Evolutionary conservation across 2,329 filamentous ascomycete genomes (phyloP), one percentile per base, ranked within the genome.

Genomic region (Pseudocercospora ulei): DNA sequence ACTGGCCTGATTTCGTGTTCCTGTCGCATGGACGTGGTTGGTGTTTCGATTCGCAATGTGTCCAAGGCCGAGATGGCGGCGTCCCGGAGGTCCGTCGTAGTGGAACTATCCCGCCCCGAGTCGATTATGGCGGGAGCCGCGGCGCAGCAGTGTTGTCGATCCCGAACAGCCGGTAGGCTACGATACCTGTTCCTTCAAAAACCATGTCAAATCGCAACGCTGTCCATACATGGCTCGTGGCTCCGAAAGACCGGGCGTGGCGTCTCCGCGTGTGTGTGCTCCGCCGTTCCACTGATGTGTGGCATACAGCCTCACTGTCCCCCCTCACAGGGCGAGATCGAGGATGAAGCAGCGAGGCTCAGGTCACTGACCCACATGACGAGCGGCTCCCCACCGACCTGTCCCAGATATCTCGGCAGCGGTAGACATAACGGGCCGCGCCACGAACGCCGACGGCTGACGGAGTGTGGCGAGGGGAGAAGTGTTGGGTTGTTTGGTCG

Each of bases 211-310:
- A 33, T 33, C 29, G 29, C 11, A 19, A 6, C 8, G 18, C 22
- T 16, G n/a, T 3, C 14, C n/a, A 33, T 33, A 18, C 19, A 22
- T 33, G 29, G 29, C 29, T 20, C 29, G 5, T 6, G 16, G n/a
- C 14, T 22, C 29, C 29, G 17, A 33, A 18, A 18, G 17, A 33
- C 7, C n/a, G 29, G 29, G 14, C 18, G 29, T 33, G 29, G 29
- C 29, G 29, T 33, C 18, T n/a, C 29, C 29, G 29, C 29, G 29
- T 33, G 29, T 16, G 22, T 33, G 29, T 20, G 29, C 29, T 12
- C 19, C 29, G 26, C 16, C 20, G 7, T 18, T 8, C 11, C 26
- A 5, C 26, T 29, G 11, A 29, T 33, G 29, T 20, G 29, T 22
- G 19, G 5, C 29, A 22, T 12, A 33, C 29, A 33, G 29, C 29